phyloP scores from a whole-genome alignment of 1,284 basidiomycete genomes.

The Leccinum subatratum region DNA sequence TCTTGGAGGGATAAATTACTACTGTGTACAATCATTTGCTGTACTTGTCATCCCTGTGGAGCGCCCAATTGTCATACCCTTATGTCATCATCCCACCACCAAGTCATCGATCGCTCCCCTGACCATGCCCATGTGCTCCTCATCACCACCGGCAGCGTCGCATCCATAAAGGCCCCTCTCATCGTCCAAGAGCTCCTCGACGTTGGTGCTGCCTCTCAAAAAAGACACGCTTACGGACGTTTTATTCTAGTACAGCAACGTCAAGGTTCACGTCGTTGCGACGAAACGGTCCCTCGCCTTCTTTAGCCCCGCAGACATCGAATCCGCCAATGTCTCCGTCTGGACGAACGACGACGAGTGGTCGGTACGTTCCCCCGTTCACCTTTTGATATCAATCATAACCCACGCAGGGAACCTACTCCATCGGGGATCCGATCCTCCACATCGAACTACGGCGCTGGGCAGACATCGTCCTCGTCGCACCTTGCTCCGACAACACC shows the following conservation, averaged over 20 bases:
- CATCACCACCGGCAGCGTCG: conserved; percentile 89
- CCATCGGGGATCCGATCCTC: conserved; percentile 86
- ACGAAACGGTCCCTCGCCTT: conserved; percentile 79
- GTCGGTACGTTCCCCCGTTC: neutral
- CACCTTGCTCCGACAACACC: conserved; percentile 94
- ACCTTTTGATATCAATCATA: neutral
- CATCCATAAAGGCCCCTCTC: conserved; percentile 87
- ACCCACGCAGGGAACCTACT: conserved; percentile 45
- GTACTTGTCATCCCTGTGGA: conserved; percentile 9
- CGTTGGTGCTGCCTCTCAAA: conserved; percentile 42
- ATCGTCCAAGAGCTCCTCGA: conserved; percentile 75
- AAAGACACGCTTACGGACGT: neutral
- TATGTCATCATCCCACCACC: conserved; percentile 30
- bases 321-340: neutral
- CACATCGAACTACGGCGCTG: conserved; percentile 95
- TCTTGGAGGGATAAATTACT: conserved; percentile 44
- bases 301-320: conserved; percentile 44
- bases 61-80: neutral
- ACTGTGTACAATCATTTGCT: conserved; percentile 5
- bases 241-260: conserved; percentile 54
- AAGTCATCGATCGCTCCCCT: conserved; percentile 38
- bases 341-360: neutral
- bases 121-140: conserved; percentile 72
- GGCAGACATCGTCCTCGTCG: conserved; percentile 93
- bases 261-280: conserved; percentile 81